These are phyloP conservation scores for Tuber magnatum DNA, from an alignment of 495 filamentous ascomycete species.

Conservation along the genomic window DNA sequence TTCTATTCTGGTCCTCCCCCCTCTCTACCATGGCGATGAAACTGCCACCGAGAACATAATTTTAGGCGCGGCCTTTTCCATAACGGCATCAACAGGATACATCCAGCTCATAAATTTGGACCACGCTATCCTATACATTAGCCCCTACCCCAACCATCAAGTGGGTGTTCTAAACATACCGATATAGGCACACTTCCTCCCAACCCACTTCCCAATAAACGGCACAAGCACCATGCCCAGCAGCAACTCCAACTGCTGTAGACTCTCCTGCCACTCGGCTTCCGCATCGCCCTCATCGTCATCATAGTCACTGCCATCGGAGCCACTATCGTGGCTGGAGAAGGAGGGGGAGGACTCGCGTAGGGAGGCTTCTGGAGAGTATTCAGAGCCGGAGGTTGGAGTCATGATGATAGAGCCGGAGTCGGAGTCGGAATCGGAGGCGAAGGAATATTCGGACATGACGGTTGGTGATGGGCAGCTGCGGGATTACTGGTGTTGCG, in stretches of 20 bases:
- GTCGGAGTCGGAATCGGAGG: slow-evolving; percentile 26
- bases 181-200: slow-evolving; percentile 92
- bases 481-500: background rate
- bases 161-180: slow-evolving; percentile 53
- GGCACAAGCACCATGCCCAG: slow-evolving; percentile 90
- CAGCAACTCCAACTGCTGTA: slow-evolving; percentile 87
- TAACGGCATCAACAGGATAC: slow-evolving; percentile 59
- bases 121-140: slow-evolving; percentile 51
- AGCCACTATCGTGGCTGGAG: slow-evolving; percentile 21
- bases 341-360: slow-evolving; percentile 25
- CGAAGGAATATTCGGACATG: slow-evolving; percentile 32
- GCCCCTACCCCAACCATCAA: background rate
- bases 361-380: slow-evolving; percentile 25
- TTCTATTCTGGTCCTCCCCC: background rate
- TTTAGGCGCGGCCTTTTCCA: slow-evolving; percentile 46
- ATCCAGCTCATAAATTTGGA: slow-evolving; percentile 70
- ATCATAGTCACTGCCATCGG: slow-evolving; percentile 12
- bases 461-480: background rate
- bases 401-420: slow-evolving; percentile 9
- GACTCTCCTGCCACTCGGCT: slow-evolving; percentile 81
- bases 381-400: slow-evolving; percentile 20
- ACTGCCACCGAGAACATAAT: slow-evolving; percentile 24
- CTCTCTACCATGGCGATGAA: slow-evolving; percentile 21
- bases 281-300: slow-evolving; percentile 60
- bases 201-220: slow-evolving; percentile 86